Conservation (phyloP, 495 filamentous ascomycete species). For the Penicillium paxilli region DNA sequence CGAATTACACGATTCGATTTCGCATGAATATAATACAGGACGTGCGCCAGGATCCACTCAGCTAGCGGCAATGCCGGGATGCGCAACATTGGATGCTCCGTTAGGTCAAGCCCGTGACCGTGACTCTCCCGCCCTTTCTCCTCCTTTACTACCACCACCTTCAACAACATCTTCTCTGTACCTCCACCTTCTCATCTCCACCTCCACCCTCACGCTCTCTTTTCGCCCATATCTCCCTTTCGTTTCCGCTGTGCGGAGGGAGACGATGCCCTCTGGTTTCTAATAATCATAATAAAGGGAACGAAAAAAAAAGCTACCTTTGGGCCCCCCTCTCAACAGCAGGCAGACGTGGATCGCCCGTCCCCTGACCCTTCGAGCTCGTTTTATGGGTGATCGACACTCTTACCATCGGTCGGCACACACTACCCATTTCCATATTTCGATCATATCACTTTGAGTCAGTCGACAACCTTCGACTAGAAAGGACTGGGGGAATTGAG, state of each 20-base stretch:
- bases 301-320: too few relatives aligned
- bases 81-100: constrained; percentile 1
- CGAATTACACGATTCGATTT: neutral
- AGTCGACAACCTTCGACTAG: constrained; percentile 6
- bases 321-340: too few relatives aligned
- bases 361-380: neutral
- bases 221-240: too few relatives aligned
- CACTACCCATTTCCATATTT: constrained; percentile 2
- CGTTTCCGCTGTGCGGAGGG: neutral
- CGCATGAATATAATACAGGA: constrained; percentile 1
- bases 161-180: too few relatives aligned
- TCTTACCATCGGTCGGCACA: constrained; percentile 18
- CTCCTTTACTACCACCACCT: too few relatives aligned
- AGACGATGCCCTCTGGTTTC: constrained; percentile 14
- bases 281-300: constrained; percentile 1
- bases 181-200: neutral
- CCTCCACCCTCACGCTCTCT: constrained; percentile 7
- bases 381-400: constrained; percentile 17
- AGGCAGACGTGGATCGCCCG: neutral
- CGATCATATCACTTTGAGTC: neutral
- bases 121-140: constrained; percentile 18
- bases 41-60: constrained; percentile 12
- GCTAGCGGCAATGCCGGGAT: constrained; percentile 20
- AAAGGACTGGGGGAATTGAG: neutral
- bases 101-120: neutral